Conservation (phyloP, 306 rosid species). For the Delonix regia region DNA sequence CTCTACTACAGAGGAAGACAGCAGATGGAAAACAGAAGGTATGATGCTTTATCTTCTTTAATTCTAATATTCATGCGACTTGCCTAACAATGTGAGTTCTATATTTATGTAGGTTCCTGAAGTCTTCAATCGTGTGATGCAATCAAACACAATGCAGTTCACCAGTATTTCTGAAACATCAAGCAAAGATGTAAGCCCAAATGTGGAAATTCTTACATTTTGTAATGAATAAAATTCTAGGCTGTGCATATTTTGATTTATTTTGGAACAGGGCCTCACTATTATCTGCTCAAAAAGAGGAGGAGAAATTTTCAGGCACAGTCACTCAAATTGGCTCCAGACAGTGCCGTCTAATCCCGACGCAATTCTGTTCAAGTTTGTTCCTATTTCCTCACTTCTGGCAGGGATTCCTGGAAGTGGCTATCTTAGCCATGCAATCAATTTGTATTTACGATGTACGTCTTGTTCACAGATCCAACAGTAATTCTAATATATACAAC, state of each 20-base stretch:
- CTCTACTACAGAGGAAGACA: constrained; percentile 66
- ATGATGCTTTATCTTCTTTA: constrained; percentile 23
- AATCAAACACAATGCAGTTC: constrained; percentile 79
- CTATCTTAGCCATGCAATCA: constrained; percentile 96
- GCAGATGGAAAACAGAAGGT: constrained; percentile 79
- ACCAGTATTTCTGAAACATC: constrained; percentile 85
- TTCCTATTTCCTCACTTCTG: constrained; percentile 89
- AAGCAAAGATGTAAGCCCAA: constrained; percentile 88
- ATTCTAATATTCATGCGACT: neutral
- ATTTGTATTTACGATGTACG: constrained; percentile 94
- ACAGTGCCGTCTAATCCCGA: constrained; percentile 83
- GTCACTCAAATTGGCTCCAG: constrained; percentile 92
- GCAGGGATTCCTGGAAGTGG: constrained; percentile 97
- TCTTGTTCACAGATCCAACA: constrained; percentile 20
- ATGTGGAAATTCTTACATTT: constrained; percentile 25
- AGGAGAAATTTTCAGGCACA: constrained; percentile 70
- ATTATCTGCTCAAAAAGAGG: constrained; percentile 81
- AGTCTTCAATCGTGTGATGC: constrained; percentile 82
- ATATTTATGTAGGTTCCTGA: constrained; percentile 75
- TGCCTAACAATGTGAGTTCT: constrained; percentile 30
- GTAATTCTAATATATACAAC: neutral
- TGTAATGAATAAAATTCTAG: constrained; percentile 21
- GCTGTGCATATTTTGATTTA: constrained; percentile 24
- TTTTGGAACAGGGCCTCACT: constrained; percentile 73
- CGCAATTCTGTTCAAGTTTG: constrained; percentile 78